Evolutionary conservation across 352 stramenopile genomes (phyloP).

Genomic region (Globisporangium cylindrosporum): DNA sequence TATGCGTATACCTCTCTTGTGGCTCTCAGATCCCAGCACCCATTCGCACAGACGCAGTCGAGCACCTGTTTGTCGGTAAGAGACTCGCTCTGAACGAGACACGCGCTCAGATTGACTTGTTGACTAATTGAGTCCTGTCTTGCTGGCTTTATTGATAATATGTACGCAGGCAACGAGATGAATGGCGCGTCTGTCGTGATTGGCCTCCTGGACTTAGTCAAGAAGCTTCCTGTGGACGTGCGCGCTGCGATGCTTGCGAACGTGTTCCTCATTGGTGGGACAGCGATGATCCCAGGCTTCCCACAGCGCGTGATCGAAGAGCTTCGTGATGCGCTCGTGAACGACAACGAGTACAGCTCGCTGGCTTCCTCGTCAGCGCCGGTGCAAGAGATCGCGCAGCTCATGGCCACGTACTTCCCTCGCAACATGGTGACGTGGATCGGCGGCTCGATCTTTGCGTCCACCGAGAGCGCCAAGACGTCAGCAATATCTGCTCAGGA

Average conservation of each 20-base stretch:
- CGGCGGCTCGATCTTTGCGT: conserved; percentile 71
- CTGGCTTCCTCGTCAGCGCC: conserved; percentile 24
- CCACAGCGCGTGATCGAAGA: conserved; percentile 46
- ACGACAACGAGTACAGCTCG: conserved; percentile 35
- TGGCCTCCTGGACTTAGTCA: conserved; percentile 48
- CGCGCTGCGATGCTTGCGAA: conserved; percentile 65
- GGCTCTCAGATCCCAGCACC: conserved; percentile 32
- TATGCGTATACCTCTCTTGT: background rate
- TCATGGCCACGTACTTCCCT: conserved; percentile 61
- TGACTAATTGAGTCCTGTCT: background rate
- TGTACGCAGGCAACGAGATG: conserved; percentile 22
- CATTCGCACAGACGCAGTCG: conserved; percentile 37
- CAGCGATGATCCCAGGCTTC: conserved; percentile 77
- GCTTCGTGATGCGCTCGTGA: conserved; percentile 30
- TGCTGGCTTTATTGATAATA: background rate
- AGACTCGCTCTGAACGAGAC: background rate
- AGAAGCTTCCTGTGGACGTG: conserved; percentile 64
- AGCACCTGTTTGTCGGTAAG: conserved; percentile 49
- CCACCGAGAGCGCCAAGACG: conserved; percentile 44
- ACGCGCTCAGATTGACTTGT: background rate
- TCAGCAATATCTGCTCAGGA: conserved; percentile 51
- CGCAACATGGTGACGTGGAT: conserved; percentile 76
- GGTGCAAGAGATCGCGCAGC: conserved; percentile 20
- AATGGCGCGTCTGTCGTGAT: conserved; percentile 54
- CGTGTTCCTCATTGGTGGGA: conserved; percentile 70